Evolutionary conservation across 495 filamentous ascomycete genomes (phyloP).

Genomic region (Chlorociboria aeruginascens): DNA sequence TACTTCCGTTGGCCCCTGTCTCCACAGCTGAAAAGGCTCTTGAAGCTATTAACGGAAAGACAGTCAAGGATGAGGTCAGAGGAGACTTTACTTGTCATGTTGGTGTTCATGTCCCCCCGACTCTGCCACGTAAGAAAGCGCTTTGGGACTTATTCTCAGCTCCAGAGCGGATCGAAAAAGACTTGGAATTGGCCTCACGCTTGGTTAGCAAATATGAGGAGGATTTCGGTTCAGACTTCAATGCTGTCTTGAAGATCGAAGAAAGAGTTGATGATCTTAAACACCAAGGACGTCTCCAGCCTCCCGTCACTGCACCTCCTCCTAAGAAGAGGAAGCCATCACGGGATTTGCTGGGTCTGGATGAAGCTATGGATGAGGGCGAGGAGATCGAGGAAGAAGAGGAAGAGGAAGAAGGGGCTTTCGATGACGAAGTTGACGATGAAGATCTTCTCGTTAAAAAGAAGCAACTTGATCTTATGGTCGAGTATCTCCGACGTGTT

Average conservation of each 20-base stretch:
- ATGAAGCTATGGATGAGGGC: constrained; percentile 58
- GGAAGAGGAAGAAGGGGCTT: constrained; percentile 57
- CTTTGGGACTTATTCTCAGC: constrained; percentile 93
- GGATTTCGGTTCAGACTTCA: constrained; percentile 59
- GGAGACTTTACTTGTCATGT: constrained; percentile 97
- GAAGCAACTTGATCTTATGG: constrained; percentile 90
- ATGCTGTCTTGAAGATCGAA: constrained; percentile 68
- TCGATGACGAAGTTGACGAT: constrained; percentile 76
- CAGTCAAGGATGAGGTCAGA: constrained; percentile 80
- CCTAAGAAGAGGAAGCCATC: constrained; percentile 48
- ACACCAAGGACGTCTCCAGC: constrained; percentile 60
- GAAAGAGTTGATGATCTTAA: constrained; percentile 73
- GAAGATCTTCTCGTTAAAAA: constrained; percentile 84
- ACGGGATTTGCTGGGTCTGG: constrained; percentile 43
- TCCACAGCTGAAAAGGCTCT: constrained; percentile 73
- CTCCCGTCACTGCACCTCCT: constrained; percentile 44
- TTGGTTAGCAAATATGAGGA: constrained; percentile 68
- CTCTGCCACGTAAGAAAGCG: constrained; percentile 84
- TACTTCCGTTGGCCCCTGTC: constrained; percentile 31
- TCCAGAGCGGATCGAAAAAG: constrained; percentile 76
- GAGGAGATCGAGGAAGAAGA: constrained; percentile 55
- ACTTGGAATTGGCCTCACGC: constrained; percentile 65
- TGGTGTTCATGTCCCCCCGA: constrained; percentile 82
- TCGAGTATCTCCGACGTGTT: constrained; percentile 91
- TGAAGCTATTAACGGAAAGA: constrained; percentile 89